A percentile compares a stretch with the other conserved stretches of the same genome.
phyloP scores from a whole-genome alignment of 2,329 filamentous ascomycete genomes.

The Diaporthe humulicola region DNA sequence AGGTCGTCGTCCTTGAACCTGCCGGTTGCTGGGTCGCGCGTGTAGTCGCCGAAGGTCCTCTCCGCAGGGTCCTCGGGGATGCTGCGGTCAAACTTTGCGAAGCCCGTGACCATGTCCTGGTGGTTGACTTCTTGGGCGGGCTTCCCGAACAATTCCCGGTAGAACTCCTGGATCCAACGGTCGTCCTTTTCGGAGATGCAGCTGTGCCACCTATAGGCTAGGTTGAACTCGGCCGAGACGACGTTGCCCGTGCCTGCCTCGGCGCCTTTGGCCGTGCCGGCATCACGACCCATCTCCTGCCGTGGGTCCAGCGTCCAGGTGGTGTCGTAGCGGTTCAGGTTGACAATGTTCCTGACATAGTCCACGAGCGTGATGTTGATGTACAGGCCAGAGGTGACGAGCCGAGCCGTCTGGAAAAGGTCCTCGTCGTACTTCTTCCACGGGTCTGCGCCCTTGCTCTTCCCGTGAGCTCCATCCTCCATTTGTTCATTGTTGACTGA shows the following conservation, averaged over 20 bases:
- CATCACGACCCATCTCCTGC: constrained; percentile 71
- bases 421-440: constrained; percentile 83
- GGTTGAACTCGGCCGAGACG: constrained; percentile 89
- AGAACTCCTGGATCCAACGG: constrained; percentile 82
- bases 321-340: constrained; percentile 76
- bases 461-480: constrained; percentile 59
- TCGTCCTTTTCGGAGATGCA: constrained; percentile 82
- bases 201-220: constrained; percentile 90
- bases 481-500: constrained; percentile 43
- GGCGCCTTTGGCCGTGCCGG: constrained; percentile 67
- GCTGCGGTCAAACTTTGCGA: constrained; percentile 72
- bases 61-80: constrained; percentile 77
- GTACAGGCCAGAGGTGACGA: constrained; percentile 82
- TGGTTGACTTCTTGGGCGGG: constrained; percentile 68
- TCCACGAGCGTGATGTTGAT: constrained; percentile 84
- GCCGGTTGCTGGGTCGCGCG: constrained; percentile 72
- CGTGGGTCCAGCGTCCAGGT: constrained; percentile 87
- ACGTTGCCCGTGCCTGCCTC: constrained; percentile 84
- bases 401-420: constrained; percentile 81
- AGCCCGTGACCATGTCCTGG: constrained; percentile 71
- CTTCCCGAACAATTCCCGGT: constrained; percentile 72
- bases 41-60: constrained; percentile 76
- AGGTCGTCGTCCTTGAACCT: constrained; percentile 83
- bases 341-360: constrained; percentile 79
- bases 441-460: constrained; percentile 58